A percentile compares a stretch with the other conserved stretches of the same genome.
phyloP scores from a whole-genome alignment of 768 basidiomycete genomes.

The Hebeloma cylindrosporum region DNA sequence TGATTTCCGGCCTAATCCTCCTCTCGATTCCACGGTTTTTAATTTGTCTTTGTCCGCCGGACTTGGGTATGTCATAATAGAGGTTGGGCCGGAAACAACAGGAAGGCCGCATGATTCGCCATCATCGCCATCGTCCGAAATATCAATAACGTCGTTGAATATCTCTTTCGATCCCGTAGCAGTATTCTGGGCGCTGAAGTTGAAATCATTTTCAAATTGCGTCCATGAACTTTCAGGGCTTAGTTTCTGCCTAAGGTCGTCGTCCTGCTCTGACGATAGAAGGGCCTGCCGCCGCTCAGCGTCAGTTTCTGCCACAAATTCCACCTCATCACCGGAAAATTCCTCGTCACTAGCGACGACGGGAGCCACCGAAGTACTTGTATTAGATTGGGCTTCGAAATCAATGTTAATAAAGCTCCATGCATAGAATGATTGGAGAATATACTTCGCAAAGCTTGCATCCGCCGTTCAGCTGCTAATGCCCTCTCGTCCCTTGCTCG shows the following conservation, averaged over 20 bases:
- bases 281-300: slow-evolving; percentile 52
- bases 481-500: slow-evolving; percentile 79
- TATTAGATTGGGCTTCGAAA: too few relatives aligned
- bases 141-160: slow-evolving; percentile 16
- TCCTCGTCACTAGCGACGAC: slow-evolving; percentile 20
- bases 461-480: slow-evolving; percentile 65
- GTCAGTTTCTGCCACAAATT: slow-evolving; percentile 41
- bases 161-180: slow-evolving; percentile 8
- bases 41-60: slow-evolving; percentile 1
- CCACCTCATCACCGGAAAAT: slow-evolving; percentile 37
- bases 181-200: slow-evolving; percentile 30
- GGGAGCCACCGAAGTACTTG: slow-evolving; percentile 4
- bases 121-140: slow-evolving; percentile 22
- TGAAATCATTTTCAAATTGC: slow-evolving; percentile 52
- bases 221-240: slow-evolving; percentile 39
- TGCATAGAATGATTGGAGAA: too few relatives aligned
- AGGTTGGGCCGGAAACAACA: slow-evolving; percentile 35
- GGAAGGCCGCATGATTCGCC: slow-evolving; percentile 26
- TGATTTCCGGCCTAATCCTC: slow-evolving; percentile 3
- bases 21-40: slow-evolving; percentile 19
- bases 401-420: too few relatives aligned
- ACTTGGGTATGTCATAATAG: slow-evolving; percentile 14
- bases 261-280: slow-evolving; percentile 44
- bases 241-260: slow-evolving; percentile 42
- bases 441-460: slow-evolving; percentile 43